A percentile compares a stretch with the other conserved stretches of the same genome.
Evolutionary conservation across 352 stramenopile genomes (phyloP).

Genomic region (Globisporangium solare): DNA sequence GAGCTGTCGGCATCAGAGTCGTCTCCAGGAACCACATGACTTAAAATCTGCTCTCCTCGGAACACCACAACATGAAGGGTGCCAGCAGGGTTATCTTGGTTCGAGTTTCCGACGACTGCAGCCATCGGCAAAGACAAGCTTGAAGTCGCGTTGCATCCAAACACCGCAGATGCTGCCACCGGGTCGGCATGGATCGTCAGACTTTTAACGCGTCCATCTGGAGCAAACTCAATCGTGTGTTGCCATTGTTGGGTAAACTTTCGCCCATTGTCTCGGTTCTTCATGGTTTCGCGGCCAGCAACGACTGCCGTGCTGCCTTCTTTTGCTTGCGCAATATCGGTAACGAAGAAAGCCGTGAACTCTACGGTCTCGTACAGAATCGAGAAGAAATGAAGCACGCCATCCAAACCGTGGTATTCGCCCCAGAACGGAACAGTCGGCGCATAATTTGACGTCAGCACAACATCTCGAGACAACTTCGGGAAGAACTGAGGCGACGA

Average conservation of each 20-base stretch:
- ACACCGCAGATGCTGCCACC: constrained; percentile 81
- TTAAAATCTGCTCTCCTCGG: constrained; percentile 80
- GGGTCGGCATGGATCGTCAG: constrained; percentile 82
- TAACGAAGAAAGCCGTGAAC: constrained; percentile 87
- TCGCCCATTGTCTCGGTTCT: constrained; percentile 82
- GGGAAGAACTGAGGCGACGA: constrained; percentile 87
- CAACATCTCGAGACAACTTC: constrained; percentile 78
- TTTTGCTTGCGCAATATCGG: constrained; percentile 82
- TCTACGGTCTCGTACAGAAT: constrained; percentile 88
- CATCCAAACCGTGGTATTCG: constrained; percentile 84
- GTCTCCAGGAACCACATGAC: constrained; percentile 42
- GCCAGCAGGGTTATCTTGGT: constrained; percentile 73
- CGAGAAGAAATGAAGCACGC: constrained; percentile 87
- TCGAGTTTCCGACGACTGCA: constrained; percentile 72
- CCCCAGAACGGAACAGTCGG: constrained; percentile 86
- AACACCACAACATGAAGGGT: constrained; percentile 75
- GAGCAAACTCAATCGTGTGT: constrained; percentile 86
- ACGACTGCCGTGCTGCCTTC: constrained; percentile 81
- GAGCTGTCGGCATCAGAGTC: constrained; percentile 41
- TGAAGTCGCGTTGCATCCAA: constrained; percentile 83
- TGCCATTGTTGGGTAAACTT: constrained; percentile 90
- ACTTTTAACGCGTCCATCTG: constrained; percentile 82
- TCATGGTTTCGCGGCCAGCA: constrained; percentile 83
- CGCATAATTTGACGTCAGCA: constrained; percentile 86
- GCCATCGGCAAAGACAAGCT: constrained; percentile 82